Evolutionary conservation across 805 yeast species (phyloP), one percentile per base, ranked within the genome.

Genomic region (Kodamaea kaohsiungensis): DNA sequence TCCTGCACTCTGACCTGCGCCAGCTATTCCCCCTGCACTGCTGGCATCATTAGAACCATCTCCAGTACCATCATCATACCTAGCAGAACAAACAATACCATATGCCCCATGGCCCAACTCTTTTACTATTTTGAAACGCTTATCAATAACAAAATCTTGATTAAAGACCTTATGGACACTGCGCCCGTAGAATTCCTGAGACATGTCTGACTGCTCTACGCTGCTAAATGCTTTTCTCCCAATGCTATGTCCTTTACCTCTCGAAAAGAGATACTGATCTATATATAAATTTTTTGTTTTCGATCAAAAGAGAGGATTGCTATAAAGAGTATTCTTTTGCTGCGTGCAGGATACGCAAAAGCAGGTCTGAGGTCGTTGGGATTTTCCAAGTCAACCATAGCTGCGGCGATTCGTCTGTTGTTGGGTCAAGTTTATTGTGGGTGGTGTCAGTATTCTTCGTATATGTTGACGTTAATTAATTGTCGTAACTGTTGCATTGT

Each of bases 101-200:
- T 95, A 95, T 0, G 99, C 98, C 10, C 99, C 99, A 63, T 95
- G 98, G 4, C 99, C 99, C 40, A 95, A 81, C 62, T 95, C 98
- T 65, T 92, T 89, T 55, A 91, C 90, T 61, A 95, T 81, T 65
- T 91, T 89, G 68, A 93, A 91, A 52, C 97, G 77, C 60, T 84
- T 84, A 70, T 95, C 98, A 54, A 95, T 92, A 43, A 92, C 84
- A 69, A 95, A 95, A 66, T 91, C 97, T 72, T 95, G 99, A 66
- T 89, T 89, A 73, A 65, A 75, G 17, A 75, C 80, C 60, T 68
- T 68, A 58, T 71, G 71, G 48, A 75, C 72, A 2, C 69, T 54
- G 49, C 77, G 65, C n/a, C 76, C 77, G 55, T 61, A 59, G 51
- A 51, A 25, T 27, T 51, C 53, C 38, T 47, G 49, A 10, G 66